Evolutionary conservation across 2,329 filamentous ascomycete genomes (phyloP).

Genomic region (Aureobasidium vineae): DNA sequence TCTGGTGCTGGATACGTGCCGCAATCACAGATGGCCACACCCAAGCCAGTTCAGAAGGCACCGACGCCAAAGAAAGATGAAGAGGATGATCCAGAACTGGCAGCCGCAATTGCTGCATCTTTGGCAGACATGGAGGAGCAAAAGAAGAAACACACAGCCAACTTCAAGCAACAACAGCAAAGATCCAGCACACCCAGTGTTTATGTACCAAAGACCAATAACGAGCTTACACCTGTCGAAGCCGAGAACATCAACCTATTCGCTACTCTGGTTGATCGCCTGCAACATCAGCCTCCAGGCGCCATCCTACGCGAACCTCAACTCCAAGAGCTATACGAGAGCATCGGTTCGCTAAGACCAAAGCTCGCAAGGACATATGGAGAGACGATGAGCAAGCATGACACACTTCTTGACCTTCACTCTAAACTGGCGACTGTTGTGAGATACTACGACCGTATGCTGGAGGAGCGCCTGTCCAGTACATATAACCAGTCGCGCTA

Average conservation of each 20-base stretch:
- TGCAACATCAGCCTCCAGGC: constrained; percentile 92
- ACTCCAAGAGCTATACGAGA: constrained; percentile 97
- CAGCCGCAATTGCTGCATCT: constrained; percentile 92
- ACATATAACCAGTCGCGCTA: constrained; percentile 76
- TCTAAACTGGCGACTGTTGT: constrained; percentile 95
- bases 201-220: constrained; percentile 70
- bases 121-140: constrained; percentile 97
- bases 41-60: constrained; percentile 39
- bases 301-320: constrained; percentile 96
- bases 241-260: constrained; percentile 98
- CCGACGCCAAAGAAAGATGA: constrained; percentile 53
- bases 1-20: constrained; percentile 69
- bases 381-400: constrained; percentile 99
- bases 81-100: constrained; percentile 89
- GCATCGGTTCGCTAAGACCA: constrained; percentile 86
- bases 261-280: constrained; percentile 84
- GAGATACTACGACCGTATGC: constrained; percentile 95
- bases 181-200: constrained; percentile 47
- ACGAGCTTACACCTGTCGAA: constrained; percentile 89
- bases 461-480: constrained; percentile 90
- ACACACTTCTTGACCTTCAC: constrained; percentile 89
- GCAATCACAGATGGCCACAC: constrained; percentile 53
- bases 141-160: constrained; percentile 83
- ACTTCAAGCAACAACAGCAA: constrained; percentile 69
- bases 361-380: constrained; percentile 95